These are phyloP conservation scores for Exophiala sideris DNA, from an alignment of 2,329 filamentous ascomycete genomes.

Conservation along the genomic window DNA sequence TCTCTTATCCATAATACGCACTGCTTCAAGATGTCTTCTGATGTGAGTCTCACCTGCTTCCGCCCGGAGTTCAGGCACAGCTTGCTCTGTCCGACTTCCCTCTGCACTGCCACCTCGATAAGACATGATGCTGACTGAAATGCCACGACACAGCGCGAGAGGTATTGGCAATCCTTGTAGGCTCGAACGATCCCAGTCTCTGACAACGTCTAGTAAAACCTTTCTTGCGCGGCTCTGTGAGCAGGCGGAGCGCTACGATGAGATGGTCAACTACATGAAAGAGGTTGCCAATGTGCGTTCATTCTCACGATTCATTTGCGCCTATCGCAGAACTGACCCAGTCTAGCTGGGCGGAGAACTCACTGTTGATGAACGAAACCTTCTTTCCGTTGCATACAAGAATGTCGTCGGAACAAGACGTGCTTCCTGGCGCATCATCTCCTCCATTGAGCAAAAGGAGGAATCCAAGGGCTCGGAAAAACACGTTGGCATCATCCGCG, in stretches of 20 bases:
- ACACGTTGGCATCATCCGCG: constrained; percentile 89
- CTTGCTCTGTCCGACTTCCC: constrained; percentile 34
- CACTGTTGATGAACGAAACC: constrained; percentile 73
- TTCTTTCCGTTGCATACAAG: constrained; percentile 99
- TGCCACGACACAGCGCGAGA: constrained; percentile 60
- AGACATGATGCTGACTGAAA: constrained; percentile 36
- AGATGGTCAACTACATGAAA: constrained; percentile 99
- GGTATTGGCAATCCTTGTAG: constrained; percentile 47
- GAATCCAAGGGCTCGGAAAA: constrained; percentile 97
- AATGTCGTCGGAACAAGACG: constrained; percentile 97
- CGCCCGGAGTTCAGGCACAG: constrained; percentile 9
- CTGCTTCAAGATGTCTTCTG: constrained; percentile 56
- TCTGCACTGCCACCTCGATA: constrained; percentile 38
- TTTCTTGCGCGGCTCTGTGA: constrained; percentile 99
- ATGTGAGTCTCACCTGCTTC: constrained; percentile 49
- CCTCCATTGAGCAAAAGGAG: constrained; percentile 99
- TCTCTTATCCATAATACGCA: constrained; percentile 19
- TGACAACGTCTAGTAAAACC: constrained; percentile 74
- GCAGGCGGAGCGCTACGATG: constrained; percentile 99
- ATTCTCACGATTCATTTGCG: constrained; percentile 13
- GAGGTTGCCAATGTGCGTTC: constrained; percentile 85
- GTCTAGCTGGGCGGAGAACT: constrained; percentile 63
- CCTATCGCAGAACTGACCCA: constrained; percentile 20
- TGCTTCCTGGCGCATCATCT: constrained; percentile 99
- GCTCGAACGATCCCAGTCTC: constrained; percentile 26